A percentile compares a stretch with the other conserved stretches of the same genome.
Conservation (phyloP, 495 filamentous ascomycete genomes). For the Extremus antarcticus region DNA sequence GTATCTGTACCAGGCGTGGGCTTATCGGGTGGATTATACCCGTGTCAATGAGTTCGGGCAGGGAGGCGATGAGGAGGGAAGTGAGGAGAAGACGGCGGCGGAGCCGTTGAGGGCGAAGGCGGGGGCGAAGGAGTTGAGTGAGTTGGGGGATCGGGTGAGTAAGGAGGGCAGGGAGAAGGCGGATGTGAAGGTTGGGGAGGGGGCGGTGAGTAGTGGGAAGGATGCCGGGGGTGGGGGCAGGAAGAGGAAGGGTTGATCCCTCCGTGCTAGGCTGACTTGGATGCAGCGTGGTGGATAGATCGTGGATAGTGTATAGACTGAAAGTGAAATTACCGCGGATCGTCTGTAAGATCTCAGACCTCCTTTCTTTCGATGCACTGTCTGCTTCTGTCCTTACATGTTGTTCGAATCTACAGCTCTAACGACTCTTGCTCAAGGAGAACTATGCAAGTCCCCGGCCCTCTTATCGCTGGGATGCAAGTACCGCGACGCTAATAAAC, state of each 20-base stretch:
- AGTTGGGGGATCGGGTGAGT: not conserved
- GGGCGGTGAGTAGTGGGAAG: constrained; percentile 16
- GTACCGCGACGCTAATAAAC: too few species aligned
- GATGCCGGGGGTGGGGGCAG: constrained; percentile 29
- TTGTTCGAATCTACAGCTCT: too few species aligned
- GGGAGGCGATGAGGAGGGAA: constrained; percentile 76
- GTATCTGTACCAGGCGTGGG: constrained; percentile 90
- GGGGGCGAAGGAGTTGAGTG: constrained; percentile 30
- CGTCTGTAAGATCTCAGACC: too few species aligned
- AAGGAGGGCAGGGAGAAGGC: not conserved
- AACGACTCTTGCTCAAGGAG: too few species aligned
- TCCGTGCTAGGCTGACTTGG: not conserved
- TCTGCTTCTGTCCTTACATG: too few species aligned
- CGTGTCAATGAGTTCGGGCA: constrained; percentile 97
- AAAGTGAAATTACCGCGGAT: too few species aligned
- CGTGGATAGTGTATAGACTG: too few species aligned
- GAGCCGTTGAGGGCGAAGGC: constrained; percentile 24
- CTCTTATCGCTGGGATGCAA: too few species aligned
- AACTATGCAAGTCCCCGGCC: too few species aligned
- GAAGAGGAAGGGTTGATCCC: constrained; percentile 5
- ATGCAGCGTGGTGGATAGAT: too few species aligned
- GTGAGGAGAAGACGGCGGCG: constrained; percentile 40
- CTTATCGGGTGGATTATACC: constrained; percentile 85
- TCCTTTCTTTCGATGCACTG: too few species aligned
- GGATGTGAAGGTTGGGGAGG: too few species aligned